These are phyloP conservation scores for Annulohypoxylon stygium DNA, from an alignment of 495 filamentous ascomycete species.

Conservation along the genomic window DNA sequence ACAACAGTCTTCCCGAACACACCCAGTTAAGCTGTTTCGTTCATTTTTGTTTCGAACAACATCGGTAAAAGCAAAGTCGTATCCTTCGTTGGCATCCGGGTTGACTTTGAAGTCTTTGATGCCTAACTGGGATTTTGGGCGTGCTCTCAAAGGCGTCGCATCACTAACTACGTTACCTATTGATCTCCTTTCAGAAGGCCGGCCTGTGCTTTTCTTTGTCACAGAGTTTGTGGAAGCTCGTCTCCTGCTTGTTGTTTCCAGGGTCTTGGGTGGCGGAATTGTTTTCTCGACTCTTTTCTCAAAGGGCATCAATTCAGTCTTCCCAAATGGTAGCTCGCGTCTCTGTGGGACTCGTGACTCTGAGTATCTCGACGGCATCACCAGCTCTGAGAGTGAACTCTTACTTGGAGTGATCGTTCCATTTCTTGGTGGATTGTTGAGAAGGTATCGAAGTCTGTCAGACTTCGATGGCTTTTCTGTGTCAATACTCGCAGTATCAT, in stretches of 20 bases:
- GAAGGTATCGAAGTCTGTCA: conserved; percentile 30
- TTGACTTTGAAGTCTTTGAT: conserved; percentile 88
- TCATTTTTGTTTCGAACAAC: conserved; percentile 79
- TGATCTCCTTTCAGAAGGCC: conserved; percentile 47
- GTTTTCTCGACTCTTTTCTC: conserved; percentile 4
- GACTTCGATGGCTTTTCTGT: conserved; percentile 19
- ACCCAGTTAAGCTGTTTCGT: conserved; percentile 83
- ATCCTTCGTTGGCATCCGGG: conserved; percentile 76
- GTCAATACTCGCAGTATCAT: conserved; percentile 3
- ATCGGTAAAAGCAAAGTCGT: conserved; percentile 79
- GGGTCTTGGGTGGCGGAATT: background rate
- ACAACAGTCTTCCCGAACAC: conserved; percentile 81
- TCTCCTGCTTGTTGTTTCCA: conserved; percentile 3
- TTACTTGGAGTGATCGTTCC: conserved; percentile 20
- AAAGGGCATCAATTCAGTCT: conserved; percentile 7
- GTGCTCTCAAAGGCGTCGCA: conserved; percentile 61
- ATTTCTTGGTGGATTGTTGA: conserved; percentile 41
- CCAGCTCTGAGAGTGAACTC: background rate
- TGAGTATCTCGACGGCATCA: conserved; percentile 29
- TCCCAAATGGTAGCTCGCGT: conserved; percentile 38
- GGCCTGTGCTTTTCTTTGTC: conserved; percentile 11
- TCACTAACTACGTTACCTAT: background rate
- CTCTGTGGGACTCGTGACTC: conserved; percentile 33
- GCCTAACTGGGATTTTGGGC: conserved; percentile 64
- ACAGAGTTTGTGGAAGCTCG: background rate